phyloP scores from a whole-genome alignment of 768 basidiomycete genomes.

The Mycena leptocephala region DNA sequence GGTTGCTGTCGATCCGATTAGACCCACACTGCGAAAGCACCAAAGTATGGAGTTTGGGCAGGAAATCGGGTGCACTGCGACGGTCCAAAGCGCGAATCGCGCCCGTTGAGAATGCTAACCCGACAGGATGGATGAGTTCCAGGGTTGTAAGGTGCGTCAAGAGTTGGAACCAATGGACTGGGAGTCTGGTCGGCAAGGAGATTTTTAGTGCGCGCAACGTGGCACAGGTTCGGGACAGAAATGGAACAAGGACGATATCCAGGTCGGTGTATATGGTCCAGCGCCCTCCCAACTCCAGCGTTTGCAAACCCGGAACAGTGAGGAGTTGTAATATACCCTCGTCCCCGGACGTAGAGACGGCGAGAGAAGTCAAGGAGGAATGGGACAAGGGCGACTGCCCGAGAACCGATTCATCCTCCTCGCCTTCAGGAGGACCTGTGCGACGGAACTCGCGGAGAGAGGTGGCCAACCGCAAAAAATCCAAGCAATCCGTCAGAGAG shows the following conservation, averaged over 20 bases:
- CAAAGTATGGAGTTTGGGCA: slow-evolving; percentile 12
- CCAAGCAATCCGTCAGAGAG: neutral
- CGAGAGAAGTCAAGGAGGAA: slow-evolving; percentile 3
- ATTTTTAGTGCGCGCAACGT: slow-evolving; percentile 9
- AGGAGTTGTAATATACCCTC: slow-evolving; percentile 5
- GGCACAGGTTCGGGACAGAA: neutral
- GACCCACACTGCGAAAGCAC: neutral
- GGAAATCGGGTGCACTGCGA: slow-evolving; percentile 8
- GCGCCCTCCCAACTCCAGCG: slow-evolving; percentile 2
- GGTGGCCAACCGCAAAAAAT: slow-evolving; percentile 7
- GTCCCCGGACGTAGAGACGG: neutral
- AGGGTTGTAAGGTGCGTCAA: slow-evolving; percentile 8
- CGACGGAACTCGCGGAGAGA: slow-evolving; percentile 18
- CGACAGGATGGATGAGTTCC: neutral
- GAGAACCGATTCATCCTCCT: neutral
- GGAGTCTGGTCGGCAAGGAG: slow-evolving; percentile 9
- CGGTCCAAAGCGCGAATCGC: slow-evolving; percentile 11
- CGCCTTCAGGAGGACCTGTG: neutral
- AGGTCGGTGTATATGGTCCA: neutral
- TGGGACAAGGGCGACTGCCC: neutral
- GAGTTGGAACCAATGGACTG: neutral
- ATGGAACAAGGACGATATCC: neutral
- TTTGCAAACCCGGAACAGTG: slow-evolving; percentile 4
- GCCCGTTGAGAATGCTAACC: neutral
- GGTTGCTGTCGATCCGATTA: neutral